Conservation (phyloP, 2,329 filamentous ascomycete genomes). For the Calonectria pauciramosa region DNA sequence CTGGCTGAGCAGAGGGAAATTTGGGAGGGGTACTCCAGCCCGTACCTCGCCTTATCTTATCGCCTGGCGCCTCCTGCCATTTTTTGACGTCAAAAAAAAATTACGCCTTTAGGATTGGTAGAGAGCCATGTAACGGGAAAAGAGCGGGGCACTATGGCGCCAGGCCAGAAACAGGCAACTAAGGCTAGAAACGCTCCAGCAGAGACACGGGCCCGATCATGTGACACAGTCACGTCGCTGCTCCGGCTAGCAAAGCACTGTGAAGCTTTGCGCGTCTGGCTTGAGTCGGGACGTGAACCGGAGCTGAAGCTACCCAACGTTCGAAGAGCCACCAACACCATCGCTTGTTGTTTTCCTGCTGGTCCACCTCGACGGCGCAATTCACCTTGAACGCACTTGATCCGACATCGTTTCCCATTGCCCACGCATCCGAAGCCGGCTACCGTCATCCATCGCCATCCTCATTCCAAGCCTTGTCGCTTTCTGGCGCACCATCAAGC, state of each 20-base stretch:
- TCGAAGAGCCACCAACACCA: not conserved
- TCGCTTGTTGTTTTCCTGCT: not conserved
- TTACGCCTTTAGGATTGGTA: constrained; percentile 19
- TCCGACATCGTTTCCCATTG: not conserved
- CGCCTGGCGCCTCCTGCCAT: constrained; percentile 9
- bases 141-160: not conserved
- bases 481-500: not conserved
- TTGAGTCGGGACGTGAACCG: not conserved
- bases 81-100: constrained; percentile 29
- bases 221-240: constrained; percentile 11
- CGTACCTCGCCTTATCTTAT: constrained; percentile 26
- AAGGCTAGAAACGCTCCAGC: not conserved
- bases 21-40: constrained; percentile 30
- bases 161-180: not conserved
- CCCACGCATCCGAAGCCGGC: not conserved
- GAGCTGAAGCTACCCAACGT: not conserved
- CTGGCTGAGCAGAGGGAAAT: constrained; percentile 31
- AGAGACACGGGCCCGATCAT: not conserved
- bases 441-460: not conserved
- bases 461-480: not conserved
- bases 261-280: constrained; percentile 3
- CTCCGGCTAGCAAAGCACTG: not conserved
- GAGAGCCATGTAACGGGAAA: constrained; percentile 15
- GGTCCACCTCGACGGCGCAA: not conserved
- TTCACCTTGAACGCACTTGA: not conserved